Evolutionary conservation across 345 rosid species (phyloP).

Genomic region (Citrus sp.): DNA sequence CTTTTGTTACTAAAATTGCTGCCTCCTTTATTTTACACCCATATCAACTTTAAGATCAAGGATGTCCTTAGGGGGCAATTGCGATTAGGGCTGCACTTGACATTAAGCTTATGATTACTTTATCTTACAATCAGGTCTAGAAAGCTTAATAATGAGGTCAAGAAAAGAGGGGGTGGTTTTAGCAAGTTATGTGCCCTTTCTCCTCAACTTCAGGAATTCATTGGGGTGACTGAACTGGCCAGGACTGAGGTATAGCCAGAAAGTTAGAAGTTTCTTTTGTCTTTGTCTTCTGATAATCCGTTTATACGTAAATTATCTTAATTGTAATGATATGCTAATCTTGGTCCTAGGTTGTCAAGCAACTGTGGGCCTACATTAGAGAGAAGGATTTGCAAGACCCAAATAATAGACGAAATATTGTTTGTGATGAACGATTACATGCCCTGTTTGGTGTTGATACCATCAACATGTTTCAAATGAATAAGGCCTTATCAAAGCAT

Average conservation of each 20-base stretch:
- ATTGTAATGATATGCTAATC: conserved; percentile 7
- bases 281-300: conserved; percentile 3
- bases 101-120: conserved; percentile 10
- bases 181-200: conserved; percentile 42
- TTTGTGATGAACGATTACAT: conserved; percentile 44
- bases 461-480: conserved; percentile 65
- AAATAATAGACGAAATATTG: conserved; percentile 42
- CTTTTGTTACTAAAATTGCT: background rate
- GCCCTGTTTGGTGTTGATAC: conserved; percentile 42
- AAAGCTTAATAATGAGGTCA: conserved; percentile 24
- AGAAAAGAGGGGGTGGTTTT: conserved; percentile 48
- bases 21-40: background rate
- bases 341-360: conserved; percentile 58
- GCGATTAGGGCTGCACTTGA: background rate
- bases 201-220: conserved; percentile 39
- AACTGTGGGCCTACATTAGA: conserved; percentile 48
- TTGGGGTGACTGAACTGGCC: conserved; percentile 33
- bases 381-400: conserved; percentile 62
- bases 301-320: background rate
- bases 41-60: background rate
- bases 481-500: conserved; percentile 52
- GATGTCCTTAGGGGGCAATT: background rate
- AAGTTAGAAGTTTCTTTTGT: background rate
- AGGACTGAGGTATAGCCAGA: conserved; percentile 35
- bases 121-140: conserved; percentile 30